Percentiles rank a stretch among this genome's conserved stretches.
Evolutionary conservation across 2,329 filamentous ascomycete genomes (phyloP).

Genomic region (Clarireedia monteithiana): DNA sequence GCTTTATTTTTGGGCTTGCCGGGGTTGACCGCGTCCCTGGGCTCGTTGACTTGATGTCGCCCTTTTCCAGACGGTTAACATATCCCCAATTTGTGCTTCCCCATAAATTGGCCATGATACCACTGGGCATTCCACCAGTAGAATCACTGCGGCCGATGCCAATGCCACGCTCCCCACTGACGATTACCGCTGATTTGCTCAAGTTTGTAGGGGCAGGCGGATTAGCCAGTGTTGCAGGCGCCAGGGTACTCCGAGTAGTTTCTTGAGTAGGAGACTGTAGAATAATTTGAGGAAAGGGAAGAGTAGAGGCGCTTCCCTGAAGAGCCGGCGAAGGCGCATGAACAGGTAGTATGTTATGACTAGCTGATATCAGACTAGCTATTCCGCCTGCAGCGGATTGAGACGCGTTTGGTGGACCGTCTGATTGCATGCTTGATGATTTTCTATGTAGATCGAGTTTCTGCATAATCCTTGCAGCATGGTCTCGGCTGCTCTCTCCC

Average conservation of each 20-base stretch:
- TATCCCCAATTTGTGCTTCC: constrained; percentile 77
- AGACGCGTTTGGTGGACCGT: constrained; percentile 30
- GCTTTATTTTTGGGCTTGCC: constrained; percentile 19
- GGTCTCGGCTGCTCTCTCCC: constrained; percentile 68
- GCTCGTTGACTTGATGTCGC: constrained; percentile 35
- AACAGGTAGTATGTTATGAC: constrained; percentile 68
- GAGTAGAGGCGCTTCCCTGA: constrained; percentile 17
- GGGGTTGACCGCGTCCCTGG: constrained; percentile 18
- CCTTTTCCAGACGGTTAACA: constrained; percentile 51
- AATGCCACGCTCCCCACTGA: constrained; percentile 69
- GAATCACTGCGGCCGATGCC: constrained; percentile 51
- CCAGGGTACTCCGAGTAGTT: constrained; percentile 54
- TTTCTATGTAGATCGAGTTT: constrained; percentile 87
- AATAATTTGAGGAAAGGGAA: constrained; percentile 30
- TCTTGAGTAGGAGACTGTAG: constrained; percentile 34
- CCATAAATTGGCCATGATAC: constrained; percentile 90
- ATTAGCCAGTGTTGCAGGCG: constrained; percentile 74
- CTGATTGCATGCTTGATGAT: constrained; percentile 38
- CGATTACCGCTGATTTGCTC: constrained; percentile 75
- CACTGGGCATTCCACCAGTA: constrained; percentile 68
- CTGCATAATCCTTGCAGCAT: constrained; percentile 83
- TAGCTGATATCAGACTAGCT: constrained; percentile 77
- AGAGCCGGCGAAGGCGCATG: constrained; percentile 32
- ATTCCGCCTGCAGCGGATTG: constrained; percentile 54
- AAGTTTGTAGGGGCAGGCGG: constrained; percentile 78